These are phyloP conservation scores for Tagetes erecta DNA, from an alignment of 129 eudicot genomes.

Conservation along the genomic window DNA sequence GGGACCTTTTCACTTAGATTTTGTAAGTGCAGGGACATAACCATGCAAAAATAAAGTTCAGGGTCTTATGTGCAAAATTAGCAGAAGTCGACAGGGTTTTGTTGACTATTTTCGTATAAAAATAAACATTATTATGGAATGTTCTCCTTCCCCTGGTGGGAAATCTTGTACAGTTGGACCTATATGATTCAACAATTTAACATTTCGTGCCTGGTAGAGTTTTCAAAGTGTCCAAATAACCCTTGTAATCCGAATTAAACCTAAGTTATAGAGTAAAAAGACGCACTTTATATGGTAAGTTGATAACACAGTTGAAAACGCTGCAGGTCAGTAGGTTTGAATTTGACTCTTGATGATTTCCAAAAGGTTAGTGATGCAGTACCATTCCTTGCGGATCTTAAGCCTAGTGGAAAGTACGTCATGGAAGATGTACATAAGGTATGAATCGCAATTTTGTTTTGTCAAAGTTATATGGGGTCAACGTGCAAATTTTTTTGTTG, in stretches of 20 bases:
- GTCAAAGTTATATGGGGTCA: neutral
- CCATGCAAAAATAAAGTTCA: no score
- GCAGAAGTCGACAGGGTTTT: no score
- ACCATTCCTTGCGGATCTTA: slow-evolving; percentile 98
- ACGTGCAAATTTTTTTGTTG: neutral
- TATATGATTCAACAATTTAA: neutral
- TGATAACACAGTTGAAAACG: slow-evolving; percentile 13
- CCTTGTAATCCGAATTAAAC: neutral
- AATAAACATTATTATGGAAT: no score
- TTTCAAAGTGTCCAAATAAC: neutral
- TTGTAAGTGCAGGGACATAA: no score
- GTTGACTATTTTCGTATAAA: no score
- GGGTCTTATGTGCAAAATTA: no score
- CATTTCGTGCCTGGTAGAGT: neutral
- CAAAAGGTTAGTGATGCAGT: slow-evolving; percentile 89
- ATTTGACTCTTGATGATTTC: slow-evolving; percentile 81
- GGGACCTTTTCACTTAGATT: no score
- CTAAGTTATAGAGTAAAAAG: neutral
- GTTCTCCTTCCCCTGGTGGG: no score
- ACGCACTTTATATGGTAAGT: slow-evolving; percentile 3
- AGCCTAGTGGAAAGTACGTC: slow-evolving; percentile 97
- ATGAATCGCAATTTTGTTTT: neutral
- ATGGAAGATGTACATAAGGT: slow-evolving; percentile 99
- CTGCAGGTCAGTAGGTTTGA: slow-evolving; percentile 90
- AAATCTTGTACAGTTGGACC: neutral